phyloP scores from a whole-genome alignment of 2,329 filamentous ascomycete genomes.

The Apiospora sp. region DNA sequence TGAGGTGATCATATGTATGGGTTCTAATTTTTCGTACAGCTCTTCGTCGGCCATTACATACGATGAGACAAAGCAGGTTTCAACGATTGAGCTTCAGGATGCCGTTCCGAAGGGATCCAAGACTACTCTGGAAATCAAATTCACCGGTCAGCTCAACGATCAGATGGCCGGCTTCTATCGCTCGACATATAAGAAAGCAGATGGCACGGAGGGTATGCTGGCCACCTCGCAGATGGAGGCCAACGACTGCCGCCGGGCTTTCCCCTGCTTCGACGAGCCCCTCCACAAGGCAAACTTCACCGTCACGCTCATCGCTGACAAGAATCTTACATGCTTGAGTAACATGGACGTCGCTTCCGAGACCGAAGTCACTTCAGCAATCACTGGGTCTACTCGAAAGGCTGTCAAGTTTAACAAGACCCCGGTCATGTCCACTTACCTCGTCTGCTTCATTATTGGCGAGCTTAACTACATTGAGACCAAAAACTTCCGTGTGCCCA shows the following conservation, averaged over 20 bases:
- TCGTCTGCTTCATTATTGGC: conserved; percentile 91
- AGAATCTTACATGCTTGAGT: conserved; percentile 88
- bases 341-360: conserved; percentile 95
- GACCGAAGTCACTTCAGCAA: conserved; percentile 72
- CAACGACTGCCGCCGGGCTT: conserved; percentile 89
- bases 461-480: conserved; percentile 95
- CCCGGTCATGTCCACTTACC: conserved; percentile 94
- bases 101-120: conserved; percentile 77
- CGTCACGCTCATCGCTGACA: conserved; percentile 88
- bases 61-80: conserved; percentile 82
- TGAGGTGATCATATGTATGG: conserved; percentile 28
- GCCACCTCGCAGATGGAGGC: conserved; percentile 97
- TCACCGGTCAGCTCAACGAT: conserved; percentile 82
- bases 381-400: conserved; percentile 74
- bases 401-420: conserved; percentile 92
- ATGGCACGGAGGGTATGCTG: conserved; percentile 82
- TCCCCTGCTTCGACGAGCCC: conserved; percentile 97
- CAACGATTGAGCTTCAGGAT: conserved; percentile 80
- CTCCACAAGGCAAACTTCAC: conserved; percentile 93
- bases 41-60: conserved; percentile 74
- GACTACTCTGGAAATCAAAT: conserved; percentile 79
- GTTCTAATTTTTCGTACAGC: conserved; percentile 49
- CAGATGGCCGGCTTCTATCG: conserved; percentile 98
- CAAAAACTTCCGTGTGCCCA: conserved; percentile 87
- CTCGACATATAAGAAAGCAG: conserved; percentile 85